phyloP scores from a whole-genome alignment of 2,329 filamentous ascomycete genomes.

The Botrytis byssoidea region DNA sequence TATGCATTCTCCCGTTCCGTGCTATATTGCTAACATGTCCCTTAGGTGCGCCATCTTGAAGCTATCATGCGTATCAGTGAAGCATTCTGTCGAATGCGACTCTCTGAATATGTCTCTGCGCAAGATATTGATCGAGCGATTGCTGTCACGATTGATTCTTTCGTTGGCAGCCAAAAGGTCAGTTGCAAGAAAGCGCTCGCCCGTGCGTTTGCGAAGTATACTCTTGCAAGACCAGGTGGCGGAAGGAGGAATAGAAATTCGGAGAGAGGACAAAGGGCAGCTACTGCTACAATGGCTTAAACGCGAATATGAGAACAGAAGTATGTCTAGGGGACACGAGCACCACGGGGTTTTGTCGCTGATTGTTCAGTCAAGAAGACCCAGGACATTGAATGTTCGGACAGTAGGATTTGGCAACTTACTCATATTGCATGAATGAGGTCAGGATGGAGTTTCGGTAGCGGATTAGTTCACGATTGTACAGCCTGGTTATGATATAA shows the following conservation, averaged over 20 bases:
- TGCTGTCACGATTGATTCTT: conserved; percentile 92
- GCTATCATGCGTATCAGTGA: conserved; percentile 96
- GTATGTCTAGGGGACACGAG: not conserved
- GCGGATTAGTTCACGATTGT: not conserved
- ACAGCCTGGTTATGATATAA: conserved; percentile 15
- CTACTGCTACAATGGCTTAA: conserved; percentile 29
- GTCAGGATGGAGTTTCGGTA: conserved; percentile 7
- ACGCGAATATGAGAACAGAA: not conserved
- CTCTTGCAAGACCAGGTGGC: conserved; percentile 45
- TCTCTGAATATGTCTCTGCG: conserved; percentile 90
- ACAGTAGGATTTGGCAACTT: not conserved
- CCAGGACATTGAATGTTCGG: not conserved
- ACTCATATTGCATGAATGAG: not conserved
- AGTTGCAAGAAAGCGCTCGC: conserved; percentile 96
- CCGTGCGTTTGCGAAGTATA: conserved; percentile 94
- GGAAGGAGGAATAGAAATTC: conserved; percentile 35
- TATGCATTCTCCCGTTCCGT: not conserved
- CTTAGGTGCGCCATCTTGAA: conserved; percentile 90
- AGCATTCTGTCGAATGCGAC: conserved; percentile 93
- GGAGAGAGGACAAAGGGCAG: conserved; percentile 29
- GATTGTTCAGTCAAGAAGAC: not conserved
- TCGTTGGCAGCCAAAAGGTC: conserved; percentile 94
- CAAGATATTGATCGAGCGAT: conserved; percentile 96
- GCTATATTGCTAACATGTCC: not conserved
- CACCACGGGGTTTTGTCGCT: not conserved